phyloP scores from a whole-genome alignment of 352 stramenopile genomes.

The Blastocystis sp. region DNA sequence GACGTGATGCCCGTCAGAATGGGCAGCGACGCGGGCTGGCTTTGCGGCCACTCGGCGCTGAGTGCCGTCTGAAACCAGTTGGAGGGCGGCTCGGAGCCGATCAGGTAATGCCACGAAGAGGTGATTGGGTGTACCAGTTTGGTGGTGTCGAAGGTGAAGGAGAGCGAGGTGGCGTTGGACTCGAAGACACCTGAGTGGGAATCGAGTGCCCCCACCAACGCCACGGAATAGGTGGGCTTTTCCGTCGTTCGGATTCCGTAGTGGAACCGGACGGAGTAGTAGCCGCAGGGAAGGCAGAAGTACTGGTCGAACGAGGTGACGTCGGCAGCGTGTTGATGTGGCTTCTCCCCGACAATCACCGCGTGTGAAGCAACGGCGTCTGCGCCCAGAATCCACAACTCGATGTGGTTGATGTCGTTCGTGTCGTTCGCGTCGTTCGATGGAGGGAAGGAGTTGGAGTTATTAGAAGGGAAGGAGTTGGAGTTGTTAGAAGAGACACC shows the following conservation, averaged over 20 bases:
- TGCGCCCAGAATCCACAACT: not conserved
- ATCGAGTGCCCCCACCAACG: not conserved
- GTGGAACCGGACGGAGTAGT: constrained; percentile 6
- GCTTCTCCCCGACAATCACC: not conserved
- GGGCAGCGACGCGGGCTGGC: not conserved
- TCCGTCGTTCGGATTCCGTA: not conserved
- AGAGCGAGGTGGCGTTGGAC: not conserved
- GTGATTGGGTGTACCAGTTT: constrained; percentile 10
- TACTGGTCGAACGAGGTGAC: not conserved
- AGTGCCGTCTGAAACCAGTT: constrained; percentile 27
- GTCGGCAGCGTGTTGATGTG: not conserved
- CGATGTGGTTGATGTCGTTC: not conserved
- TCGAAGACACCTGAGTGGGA: constrained; percentile 26
- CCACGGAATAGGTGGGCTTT: not conserved
- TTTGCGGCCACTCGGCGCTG: not conserved
- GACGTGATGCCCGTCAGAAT: not conserved
- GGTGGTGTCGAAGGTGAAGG: not conserved
- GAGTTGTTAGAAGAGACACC: not conserved
- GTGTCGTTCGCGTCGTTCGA: too few species aligned
- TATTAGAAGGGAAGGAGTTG: not conserved
- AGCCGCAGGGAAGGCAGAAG: constrained; percentile 4
- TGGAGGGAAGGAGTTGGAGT: not conserved
- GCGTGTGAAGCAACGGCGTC: not conserved
- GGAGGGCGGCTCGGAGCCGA: not conserved
- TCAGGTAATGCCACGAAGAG: constrained; percentile 20